Base-by-base conservation (phyloP, 441 rosid species). In the Erysimum pusillum region DNA sequence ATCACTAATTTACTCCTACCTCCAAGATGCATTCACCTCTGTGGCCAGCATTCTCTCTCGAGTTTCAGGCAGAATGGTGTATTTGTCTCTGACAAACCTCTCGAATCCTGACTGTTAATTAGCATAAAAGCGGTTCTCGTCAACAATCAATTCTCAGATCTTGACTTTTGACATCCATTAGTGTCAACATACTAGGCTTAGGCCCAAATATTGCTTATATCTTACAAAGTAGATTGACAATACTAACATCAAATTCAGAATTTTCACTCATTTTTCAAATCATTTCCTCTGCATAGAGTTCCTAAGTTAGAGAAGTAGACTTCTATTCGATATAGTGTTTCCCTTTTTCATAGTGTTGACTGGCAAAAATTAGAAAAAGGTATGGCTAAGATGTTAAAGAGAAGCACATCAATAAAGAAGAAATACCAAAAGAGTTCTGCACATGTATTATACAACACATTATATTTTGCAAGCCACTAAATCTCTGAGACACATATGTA, bases 31-130 rank as follows among this genome's bases (percentile, higher is more conserved):
- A 71, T 91, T 86, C 74, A 92, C 88, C 76, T 90, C 97, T 20
- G 99, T 94, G 18, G 99, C 99, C 46, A 94, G 75, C 79, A 92
- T 86, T 83, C 98, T 85, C 76, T 94, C 99, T 69, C 84, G 89
- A 45, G 99, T 94, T 35, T 94, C 99, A 44, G 98, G 98, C 44
- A 94, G 82, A 83, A 82, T 87, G 1, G 99, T 94, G 83, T 92
- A 89, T 54, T 87, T 86, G 76, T 94, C 99, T 86, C 90, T 87
- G 54, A 94, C 76, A 81, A 92, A 94, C 63, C 90, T 90, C 84
- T 92, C 96, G 83, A 94, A 94, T 32, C 99, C 98, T 41, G 99
- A 92, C 99, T 94, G 93, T 87, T 71, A 42, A 71, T 32, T 58
- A 35, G 45, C 63, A 83, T 18, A 63, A 64, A 67, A 38, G 15